These are phyloP conservation scores for Vaccinium darrowii DNA, from an alignment of 148 eudicot species.

Conservation along the genomic window DNA sequence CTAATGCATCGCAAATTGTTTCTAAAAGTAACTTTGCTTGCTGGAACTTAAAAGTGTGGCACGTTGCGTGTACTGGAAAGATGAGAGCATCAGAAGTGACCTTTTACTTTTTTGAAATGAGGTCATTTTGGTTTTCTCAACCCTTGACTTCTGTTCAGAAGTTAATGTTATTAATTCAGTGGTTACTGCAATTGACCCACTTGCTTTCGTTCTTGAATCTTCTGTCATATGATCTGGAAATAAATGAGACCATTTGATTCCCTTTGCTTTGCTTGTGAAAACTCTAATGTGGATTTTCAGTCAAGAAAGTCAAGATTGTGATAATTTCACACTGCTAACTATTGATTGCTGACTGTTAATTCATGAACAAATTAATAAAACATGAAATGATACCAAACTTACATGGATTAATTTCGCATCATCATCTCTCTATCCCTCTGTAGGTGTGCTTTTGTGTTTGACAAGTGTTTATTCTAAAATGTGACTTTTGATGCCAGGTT, in stretches of 20 bases:
- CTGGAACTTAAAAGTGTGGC: neutral
- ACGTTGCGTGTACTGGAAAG: too few relatives aligned
- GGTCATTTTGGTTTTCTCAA: slow-evolving; percentile 8
- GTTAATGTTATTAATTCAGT: neutral
- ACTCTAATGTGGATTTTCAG: neutral
- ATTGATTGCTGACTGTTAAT: neutral
- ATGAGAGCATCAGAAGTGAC: neutral
- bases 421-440: neutral
- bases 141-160: neutral
- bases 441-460: neutral
- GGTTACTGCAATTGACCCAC: neutral
- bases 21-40: neutral
- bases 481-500: slow-evolving; percentile 18
- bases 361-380: neutral
- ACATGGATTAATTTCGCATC: neutral
- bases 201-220: neutral
- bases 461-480: neutral
- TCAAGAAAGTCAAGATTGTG: neutral
- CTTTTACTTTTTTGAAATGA: neutral
- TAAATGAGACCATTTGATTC: neutral
- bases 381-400: neutral
- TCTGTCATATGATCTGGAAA: neutral
- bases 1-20: neutral
- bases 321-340: neutral
- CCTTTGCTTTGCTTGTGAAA: neutral